Percentiles rank a stretch among this genome's conserved stretches.
Evolutionary conservation across 768 basidiomycete genomes (phyloP).

Genomic region (Lactarius evosmus): DNA sequence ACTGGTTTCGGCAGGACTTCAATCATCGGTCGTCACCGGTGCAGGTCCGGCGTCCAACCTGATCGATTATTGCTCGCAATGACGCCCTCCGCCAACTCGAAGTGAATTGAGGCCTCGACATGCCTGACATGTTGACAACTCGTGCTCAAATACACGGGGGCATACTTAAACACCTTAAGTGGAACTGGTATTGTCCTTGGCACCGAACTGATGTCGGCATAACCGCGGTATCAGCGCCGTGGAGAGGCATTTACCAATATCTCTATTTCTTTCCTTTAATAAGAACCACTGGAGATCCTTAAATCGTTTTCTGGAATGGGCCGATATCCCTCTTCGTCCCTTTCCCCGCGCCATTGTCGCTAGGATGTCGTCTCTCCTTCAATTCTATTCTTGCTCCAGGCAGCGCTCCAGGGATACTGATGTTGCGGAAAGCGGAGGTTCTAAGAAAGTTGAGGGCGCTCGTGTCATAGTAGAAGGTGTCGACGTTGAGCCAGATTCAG

Average conservation of each 20-base stretch:
- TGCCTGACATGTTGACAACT: no score
- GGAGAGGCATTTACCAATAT: no score
- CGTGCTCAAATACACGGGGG: not conserved
- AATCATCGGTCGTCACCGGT: not conserved
- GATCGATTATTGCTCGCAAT: not conserved
- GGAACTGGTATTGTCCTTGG: not conserved
- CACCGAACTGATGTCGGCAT: not conserved
- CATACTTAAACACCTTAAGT: not conserved
- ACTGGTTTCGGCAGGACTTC: no score
- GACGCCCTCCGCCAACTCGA: not conserved
- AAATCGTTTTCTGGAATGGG: not conserved
- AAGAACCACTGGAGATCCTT: not conserved
- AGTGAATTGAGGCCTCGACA: not conserved
- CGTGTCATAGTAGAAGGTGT: not conserved
- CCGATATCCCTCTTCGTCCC: not conserved
- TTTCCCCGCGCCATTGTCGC: not conserved
- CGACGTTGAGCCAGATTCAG: conserved; percentile 4
- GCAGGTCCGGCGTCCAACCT: no score
- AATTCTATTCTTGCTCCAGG: not conserved
- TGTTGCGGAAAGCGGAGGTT: not conserved
- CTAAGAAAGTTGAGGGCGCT: not conserved
- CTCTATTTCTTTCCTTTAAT: no score
- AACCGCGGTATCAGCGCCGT: not conserved
- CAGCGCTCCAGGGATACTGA: not conserved
- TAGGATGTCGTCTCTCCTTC: not conserved